These are phyloP conservation scores for Candida nonsorbophila DNA, from an alignment of 805 yeast species.

Conservation along the genomic window DNA sequence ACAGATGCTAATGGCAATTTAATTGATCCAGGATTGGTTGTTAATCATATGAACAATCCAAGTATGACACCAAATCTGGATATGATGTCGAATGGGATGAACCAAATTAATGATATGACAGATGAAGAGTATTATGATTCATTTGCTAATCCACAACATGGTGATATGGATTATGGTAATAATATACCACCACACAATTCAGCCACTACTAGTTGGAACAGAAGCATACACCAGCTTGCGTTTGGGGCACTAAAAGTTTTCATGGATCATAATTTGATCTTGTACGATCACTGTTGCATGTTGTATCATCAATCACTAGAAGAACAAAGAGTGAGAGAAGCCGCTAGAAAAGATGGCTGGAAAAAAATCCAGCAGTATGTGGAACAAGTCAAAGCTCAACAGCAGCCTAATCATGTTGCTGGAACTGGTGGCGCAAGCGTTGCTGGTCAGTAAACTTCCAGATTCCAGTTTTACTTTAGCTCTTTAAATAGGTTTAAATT, in stretches of 20 bases:
- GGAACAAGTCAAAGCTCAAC: slow-evolving; percentile 2
- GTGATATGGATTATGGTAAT: slow-evolving; percentile 25
- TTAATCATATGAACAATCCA: slow-evolving; percentile 9
- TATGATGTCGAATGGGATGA: slow-evolving; percentile 12
- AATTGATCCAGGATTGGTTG: slow-evolving; percentile 31
- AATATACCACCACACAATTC: slow-evolving; percentile 38
- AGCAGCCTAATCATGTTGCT: slow-evolving; percentile 1
- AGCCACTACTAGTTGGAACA: slow-evolving; percentile 76
- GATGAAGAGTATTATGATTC: slow-evolving; percentile 42
- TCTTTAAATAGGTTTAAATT: background rate
- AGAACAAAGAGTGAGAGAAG: slow-evolving; percentile 62
- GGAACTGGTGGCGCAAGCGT: slow-evolving; percentile 3
- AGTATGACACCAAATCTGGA: slow-evolving; percentile 10
- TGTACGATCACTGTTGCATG: slow-evolving; percentile 90
- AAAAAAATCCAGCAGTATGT: slow-evolving; percentile 48
- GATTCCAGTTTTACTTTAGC: background rate
- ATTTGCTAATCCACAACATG: slow-evolving; percentile 22
- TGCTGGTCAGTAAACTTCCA: slow-evolving; percentile 7
- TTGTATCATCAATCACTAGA: slow-evolving; percentile 75
- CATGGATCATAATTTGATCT: slow-evolving; percentile 85
- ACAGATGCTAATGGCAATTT: slow-evolving; percentile 40
- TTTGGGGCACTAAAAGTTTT: slow-evolving; percentile 87
- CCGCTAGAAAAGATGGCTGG: slow-evolving; percentile 67
- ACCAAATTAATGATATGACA: slow-evolving; percentile 32
- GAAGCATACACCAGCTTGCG: slow-evolving; percentile 87